Evolutionary conservation across 202 grass and related monocot genomes (phyloP), one percentile per base, ranked within the genome.

Genomic region (Schoenoplectus triqueter): DNA sequence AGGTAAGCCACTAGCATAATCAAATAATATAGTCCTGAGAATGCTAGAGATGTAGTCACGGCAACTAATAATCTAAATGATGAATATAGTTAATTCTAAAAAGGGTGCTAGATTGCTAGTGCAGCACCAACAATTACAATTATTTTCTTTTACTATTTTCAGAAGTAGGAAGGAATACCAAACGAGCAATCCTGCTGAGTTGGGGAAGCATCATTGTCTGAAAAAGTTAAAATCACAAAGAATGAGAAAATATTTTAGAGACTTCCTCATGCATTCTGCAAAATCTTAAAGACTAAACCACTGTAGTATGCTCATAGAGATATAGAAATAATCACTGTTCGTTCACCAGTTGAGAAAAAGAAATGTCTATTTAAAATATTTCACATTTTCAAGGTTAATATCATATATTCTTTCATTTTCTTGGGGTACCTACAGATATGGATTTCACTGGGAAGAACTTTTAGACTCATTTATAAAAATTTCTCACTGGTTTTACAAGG

Each of bases 181-280:
- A 78, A 60, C 87, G 88, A 89, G 95, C 92, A 70, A 95, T 67
- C 69, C 88, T 87, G 81, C 87, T 81, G 83, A 98, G 90, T 84
- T 92, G 88, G 85, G 94, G 95, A 86, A 98, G 92, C 91, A 92
- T 78, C 91, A 93, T 73, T 21, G 70, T 77, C 62, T 92, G 93
- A 84, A 89, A 87, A 78, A 83, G 47, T 64, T 64, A 81, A 86
- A 87, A 87, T 86, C 41, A 85, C 68, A 87, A 86, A 64, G 7
- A 84, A 87, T 79, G 84, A 52, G 71, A 64, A 79, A 17, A 78
- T 77, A 86, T 78, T 60, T 85, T 20, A 40, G 6, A 19, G 17
- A 48, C 41, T 65, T 64, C 14, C 60, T 47, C 45, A 47, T 21
- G 40, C 10, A 81, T 15, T 60, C 78, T 21, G 14, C 10, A 80